Evolutionary conservation across 2,329 filamentous ascomycete genomes (phyloP), one percentile per base, ranked within the genome.

Genomic region (Diaporthe destruens): DNA sequence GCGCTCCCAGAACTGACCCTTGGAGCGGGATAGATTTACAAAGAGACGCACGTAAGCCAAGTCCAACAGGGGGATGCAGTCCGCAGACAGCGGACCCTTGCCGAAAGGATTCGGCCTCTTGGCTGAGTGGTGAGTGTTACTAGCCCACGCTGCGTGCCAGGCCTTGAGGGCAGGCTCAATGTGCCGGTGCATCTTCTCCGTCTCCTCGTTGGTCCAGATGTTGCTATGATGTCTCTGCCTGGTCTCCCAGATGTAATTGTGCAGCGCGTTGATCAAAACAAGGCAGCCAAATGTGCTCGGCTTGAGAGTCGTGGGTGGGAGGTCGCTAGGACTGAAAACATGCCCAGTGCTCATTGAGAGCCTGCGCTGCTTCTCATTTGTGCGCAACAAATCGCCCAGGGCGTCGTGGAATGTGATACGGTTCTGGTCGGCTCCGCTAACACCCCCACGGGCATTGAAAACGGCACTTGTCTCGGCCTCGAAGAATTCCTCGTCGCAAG

Each of bases 191-290:
- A 98, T 97, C 75, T 95, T 94, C 76, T 98, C 95, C 0, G 94
- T 97, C 82, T 98, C 96, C 76, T 96, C 92, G 44, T 92, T 90
- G 2, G 95, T 97, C 96, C 96, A 98, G 63, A 94, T 87, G 75
- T 94, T 92, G 77, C 93, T 95, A 77, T 95, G 92, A 77, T 98
- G 95, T 68, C 95, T 88, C 82, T 98, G 95, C 32, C 96, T 89
- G 0, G 95, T 98, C 82, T 98, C 96, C 96, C 96, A 98, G 56
- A 98, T 98, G 81, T 98, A 98, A 77, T 98, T 98, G 83, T 98
- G 96, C 32, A 98, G 86, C 4, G 96, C 95, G 79, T 98, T 96
- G 80, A 98, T 98, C 75, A 99, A 84, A 7, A 98, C 89, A 39
- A 98, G 86, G 80, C 95, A 98, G 11, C 96, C 96, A 80, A 98